Evolutionary conservation across 2,329 filamentous ascomycete genomes (phyloP).

Genomic region (Colletotrichum truncatum): DNA sequence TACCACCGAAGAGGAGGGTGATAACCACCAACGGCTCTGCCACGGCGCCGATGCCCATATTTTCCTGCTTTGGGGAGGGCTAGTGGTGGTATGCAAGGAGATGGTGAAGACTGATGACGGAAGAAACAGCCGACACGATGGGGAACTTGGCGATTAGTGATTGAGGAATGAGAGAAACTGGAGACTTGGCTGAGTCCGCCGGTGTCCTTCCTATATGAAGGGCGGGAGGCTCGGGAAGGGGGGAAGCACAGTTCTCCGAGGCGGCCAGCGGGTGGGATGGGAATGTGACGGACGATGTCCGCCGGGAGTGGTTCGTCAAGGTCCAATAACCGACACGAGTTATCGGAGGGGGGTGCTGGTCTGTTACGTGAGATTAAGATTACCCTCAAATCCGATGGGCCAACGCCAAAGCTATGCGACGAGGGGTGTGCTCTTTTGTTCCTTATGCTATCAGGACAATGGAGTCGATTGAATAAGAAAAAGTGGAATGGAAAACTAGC

Average conservation of each 20-base stretch:
- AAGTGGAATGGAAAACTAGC: not conserved
- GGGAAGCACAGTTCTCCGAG: constrained; percentile 1
- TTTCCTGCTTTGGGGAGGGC: not conserved
- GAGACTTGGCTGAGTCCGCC: constrained; percentile 20
- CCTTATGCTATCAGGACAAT: not conserved
- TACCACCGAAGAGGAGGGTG: constrained; percentile 53
- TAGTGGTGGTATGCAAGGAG: not conserved
- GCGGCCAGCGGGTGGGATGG: constrained; percentile 18
- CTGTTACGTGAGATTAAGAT: constrained; percentile 21
- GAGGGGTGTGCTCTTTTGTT: not conserved
- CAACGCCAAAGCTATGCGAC: not conserved
- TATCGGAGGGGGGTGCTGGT: constrained; percentile 1
- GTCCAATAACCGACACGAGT: not conserved
- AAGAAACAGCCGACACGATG: constrained; percentile 5
- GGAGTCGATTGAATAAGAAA: not conserved
- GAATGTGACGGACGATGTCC: constrained; percentile 3
- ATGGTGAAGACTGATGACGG: not conserved
- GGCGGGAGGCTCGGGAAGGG: constrained; percentile 22
- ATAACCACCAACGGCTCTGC: constrained; percentile 53
- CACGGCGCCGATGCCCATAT: constrained; percentile 51
- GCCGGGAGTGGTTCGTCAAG: not conserved
- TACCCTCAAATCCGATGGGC: not conserved
- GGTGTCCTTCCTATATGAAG: constrained; percentile 22
- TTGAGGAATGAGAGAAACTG: constrained; percentile 6
- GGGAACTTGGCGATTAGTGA: constrained; percentile 1